A percentile compares a stretch with the other conserved stretches of the same genome.
These are phyloP conservation scores for Rhizomucor pusillus DNA, from an alignment of 371 early-diverging fungal genomes.

Conservation along the genomic window DNA sequence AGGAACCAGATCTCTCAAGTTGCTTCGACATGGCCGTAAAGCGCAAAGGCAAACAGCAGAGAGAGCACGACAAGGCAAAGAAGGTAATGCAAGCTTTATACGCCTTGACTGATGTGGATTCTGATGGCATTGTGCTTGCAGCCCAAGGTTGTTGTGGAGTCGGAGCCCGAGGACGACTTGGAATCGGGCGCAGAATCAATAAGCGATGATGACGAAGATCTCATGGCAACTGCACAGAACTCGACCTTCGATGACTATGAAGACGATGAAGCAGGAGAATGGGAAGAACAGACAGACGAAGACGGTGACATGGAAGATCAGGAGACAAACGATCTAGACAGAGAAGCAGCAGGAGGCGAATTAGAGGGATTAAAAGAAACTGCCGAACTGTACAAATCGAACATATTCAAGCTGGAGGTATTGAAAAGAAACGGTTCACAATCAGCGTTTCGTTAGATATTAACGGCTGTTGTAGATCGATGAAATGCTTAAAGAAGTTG, in stretches of 20 bases:
- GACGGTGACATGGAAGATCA: conserved; percentile 37
- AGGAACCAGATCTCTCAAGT: not conserved
- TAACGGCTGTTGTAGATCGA: conserved; percentile 56
- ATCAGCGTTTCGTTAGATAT: not conserved
- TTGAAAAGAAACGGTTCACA: conserved; percentile 4
- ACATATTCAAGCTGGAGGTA: conserved; percentile 88
- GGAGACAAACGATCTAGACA: conserved; percentile 29
- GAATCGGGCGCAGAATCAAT: conserved; percentile 12
- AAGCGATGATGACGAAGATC: conserved; percentile 25
- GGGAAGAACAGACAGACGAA: conserved; percentile 45
- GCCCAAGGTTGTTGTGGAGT: conserved; percentile 3
- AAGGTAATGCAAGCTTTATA: not conserved
- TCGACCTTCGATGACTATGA: conserved; percentile 30
- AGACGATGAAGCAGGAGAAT: conserved; percentile 36
- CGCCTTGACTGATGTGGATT: not conserved
- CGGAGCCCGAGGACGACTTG: not conserved
- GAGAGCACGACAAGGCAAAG: not conserved
- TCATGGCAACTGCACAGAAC: conserved; percentile 20
- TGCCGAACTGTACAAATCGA: conserved; percentile 82
- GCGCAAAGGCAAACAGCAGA: conserved; percentile 5
- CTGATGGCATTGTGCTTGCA: not conserved
- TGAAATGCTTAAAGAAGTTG: conserved; percentile 77
- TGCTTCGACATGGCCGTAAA: conserved; percentile 1
- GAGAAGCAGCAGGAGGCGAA: conserved; percentile 75
- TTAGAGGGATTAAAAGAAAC: conserved; percentile 82